Conservation (phyloP, 768 basidiomycete species). For the Russula vinacea region DNA sequence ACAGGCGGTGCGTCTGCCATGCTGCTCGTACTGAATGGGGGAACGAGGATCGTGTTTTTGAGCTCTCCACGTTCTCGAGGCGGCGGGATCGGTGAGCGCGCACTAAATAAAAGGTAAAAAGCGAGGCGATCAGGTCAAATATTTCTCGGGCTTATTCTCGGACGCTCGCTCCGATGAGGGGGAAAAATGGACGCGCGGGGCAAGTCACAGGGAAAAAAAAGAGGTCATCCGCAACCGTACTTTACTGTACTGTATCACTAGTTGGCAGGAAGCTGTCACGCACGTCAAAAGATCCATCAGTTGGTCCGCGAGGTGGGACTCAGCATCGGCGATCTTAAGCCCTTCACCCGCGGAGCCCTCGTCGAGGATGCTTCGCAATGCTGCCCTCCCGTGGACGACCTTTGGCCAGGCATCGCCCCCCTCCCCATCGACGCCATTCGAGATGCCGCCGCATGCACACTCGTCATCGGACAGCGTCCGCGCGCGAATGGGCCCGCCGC, state of each 20-base stretch:
- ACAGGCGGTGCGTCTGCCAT: conserved; percentile 14
- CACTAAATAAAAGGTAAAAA: background rate
- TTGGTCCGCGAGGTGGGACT: conserved; percentile 51
- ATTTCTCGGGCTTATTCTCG: background rate
- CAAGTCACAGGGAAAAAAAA: too few species aligned
- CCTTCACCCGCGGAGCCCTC: background rate
- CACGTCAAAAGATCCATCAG: conserved; percentile 71
- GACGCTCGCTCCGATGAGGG: background rate
- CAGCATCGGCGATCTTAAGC: conserved; percentile 43
- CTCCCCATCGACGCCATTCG: conserved; percentile 70
- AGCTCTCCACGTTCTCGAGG: conserved; percentile 52
- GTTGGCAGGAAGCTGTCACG: conserved; percentile 38
- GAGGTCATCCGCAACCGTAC: too few species aligned
- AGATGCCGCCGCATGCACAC: conserved; percentile 55
- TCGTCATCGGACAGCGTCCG: conserved; percentile 54
- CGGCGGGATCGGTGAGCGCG: conserved; percentile 29
- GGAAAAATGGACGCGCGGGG: background rate
- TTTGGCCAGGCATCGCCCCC: conserved; percentile 71
- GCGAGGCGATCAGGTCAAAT: background rate
- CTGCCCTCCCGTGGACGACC: conserved; percentile 53
- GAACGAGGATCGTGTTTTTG: conserved; percentile 60
- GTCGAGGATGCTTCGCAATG: conserved; percentile 46
- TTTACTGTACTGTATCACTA: background rate
- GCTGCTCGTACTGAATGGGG: conserved; percentile 43
- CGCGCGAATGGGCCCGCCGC: conserved; percentile 54